Conservation (phyloP, 2,329 filamentous ascomycete genomes). For the Pestalotiopsis sp. region DNA sequence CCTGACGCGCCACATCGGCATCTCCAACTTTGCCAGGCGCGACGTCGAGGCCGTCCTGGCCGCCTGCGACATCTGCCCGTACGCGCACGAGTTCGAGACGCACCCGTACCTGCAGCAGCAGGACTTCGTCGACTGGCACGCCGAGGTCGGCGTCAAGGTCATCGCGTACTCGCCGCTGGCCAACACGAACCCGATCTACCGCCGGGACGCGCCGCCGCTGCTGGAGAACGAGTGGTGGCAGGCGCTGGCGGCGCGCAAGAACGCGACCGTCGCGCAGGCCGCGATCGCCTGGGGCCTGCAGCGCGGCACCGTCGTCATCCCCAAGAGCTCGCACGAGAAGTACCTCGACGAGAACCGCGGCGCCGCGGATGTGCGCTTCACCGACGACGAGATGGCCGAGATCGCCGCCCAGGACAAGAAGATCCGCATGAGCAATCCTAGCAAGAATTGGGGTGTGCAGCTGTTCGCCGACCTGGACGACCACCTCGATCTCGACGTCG, state of each 20-base stretch:
- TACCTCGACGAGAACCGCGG: constrained; percentile 48
- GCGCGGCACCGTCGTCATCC: constrained; percentile 51
- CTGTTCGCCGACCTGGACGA: constrained; percentile 43
- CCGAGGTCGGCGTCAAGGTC: constrained; percentile 43
- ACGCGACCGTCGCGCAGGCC: constrained; percentile 44
- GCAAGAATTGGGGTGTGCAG: constrained; percentile 39
- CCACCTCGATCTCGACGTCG: constrained; percentile 26
- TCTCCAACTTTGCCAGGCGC: constrained; percentile 59
- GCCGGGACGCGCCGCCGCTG: constrained; percentile 32
- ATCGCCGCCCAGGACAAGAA: constrained; percentile 34
- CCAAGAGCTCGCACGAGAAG: constrained; percentile 47
- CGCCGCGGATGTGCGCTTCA: constrained; percentile 49
- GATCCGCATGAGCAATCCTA: constrained; percentile 39
- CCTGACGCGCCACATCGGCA: constrained; percentile 59
- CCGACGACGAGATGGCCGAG: constrained; percentile 37
- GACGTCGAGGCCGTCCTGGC: constrained; percentile 41
- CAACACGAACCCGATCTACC: constrained; percentile 51
- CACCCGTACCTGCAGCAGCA: constrained; percentile 56
- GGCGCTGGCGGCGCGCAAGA: constrained; percentile 40
- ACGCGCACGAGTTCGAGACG: constrained; percentile 60
- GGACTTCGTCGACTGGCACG: constrained; percentile 47
- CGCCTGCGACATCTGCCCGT: constrained; percentile 51
- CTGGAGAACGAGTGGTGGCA: constrained; percentile 43
- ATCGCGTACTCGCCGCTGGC: constrained; percentile 55
- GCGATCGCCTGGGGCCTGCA: constrained; percentile 51